These are phyloP conservation scores for Syncephalastrum racemosum DNA, from an alignment of 371 early-diverging fungal genomes.

Conservation along the genomic window DNA sequence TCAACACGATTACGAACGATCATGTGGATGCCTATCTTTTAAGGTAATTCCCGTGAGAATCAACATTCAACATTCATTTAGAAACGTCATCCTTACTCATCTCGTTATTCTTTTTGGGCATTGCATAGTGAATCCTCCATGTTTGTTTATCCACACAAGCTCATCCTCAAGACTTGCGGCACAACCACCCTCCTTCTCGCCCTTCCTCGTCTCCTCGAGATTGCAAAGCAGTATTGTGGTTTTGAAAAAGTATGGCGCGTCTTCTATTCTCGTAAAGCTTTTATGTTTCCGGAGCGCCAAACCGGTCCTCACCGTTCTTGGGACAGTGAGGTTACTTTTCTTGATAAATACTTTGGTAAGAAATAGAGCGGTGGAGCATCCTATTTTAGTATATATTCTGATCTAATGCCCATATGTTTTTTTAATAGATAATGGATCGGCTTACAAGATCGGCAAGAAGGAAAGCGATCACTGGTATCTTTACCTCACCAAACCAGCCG, in stretches of 20 bases:
- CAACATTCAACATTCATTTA: not conserved
- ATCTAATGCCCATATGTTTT: constrained; percentile 2
- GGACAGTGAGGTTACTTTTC: constrained; percentile 82
- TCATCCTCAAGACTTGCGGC: constrained; percentile 97
- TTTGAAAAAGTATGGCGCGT: constrained; percentile 77
- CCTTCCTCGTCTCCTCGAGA: constrained; percentile 78
- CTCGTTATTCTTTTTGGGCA: constrained; percentile 2
- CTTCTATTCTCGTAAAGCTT: constrained; percentile 95
- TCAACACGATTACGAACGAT: constrained; percentile 78
- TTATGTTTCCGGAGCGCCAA: constrained; percentile 95
- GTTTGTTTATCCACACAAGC: constrained; percentile 93
- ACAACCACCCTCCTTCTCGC: constrained; percentile 91
- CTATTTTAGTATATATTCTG: not conserved
- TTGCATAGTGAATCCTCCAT: constrained; percentile 86
- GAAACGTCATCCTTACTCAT: constrained; percentile 15
- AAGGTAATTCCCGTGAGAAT: constrained; percentile 45
- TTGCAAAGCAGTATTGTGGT: constrained; percentile 73
- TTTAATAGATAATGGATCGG: constrained; percentile 63
- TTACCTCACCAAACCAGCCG: constrained; percentile 75
- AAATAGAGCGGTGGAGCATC: not conserved
- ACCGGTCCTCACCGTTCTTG: constrained; percentile 86
- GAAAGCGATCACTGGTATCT: constrained; percentile 95
- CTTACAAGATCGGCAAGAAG: constrained; percentile 91
- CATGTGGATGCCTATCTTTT: constrained; percentile 88
- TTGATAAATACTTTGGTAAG: constrained; percentile 70